Base-by-base conservation (phyloP, 352 stramenopile species). In the Elongisporangium anandrum region DNA sequence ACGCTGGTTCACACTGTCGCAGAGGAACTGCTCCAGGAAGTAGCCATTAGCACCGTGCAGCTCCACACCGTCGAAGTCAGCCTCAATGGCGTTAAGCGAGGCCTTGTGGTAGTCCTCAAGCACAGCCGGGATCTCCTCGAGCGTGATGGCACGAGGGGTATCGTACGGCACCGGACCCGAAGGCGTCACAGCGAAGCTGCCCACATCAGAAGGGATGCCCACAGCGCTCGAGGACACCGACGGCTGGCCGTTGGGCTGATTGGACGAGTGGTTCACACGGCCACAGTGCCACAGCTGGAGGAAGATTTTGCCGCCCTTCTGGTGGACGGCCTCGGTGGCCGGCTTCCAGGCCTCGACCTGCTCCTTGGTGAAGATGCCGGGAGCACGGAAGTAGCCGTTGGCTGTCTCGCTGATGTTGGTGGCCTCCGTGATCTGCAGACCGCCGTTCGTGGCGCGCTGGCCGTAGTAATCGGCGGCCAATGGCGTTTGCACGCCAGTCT, bases 231-330 rank as follows among this genome's bases (percentile, higher is more conserved):
- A 57, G 12, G 70, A 84, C 21, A 91, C 72, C 20, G 73, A 75
- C 4, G 70, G 52, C 50, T 80, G 64, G 4, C 74, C 79, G 41
- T 75, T 71, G 20, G 70, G 72, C 64, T 92, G 81, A 52, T 79
- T 81, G 7, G 70, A 60, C 15, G 75, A 70, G 63, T 97, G 85
- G 12, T 73, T 61, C 29, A 79, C 64, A 21, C 88, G 77, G 26
- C 89, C 90, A 7, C 75, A 75, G 65, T 97, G 88, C 88, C 88
- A 97, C 7, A 97, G 64, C 66, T 97, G 88, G 16, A 77, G 50
- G 54, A 86, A 92, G 52, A 96, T 96, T 39, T 80, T 76, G 58
- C 78, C 85, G 24, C 73, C 72, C 45, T 92, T 89, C 61, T 61
- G 29, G 26, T 97, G 90, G 23, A 97, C 89, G 0, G 70, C 64